Conservation (phyloP, 192 early-diverging fungal genomes). For the Pecoramyces ruminantium region DNA sequence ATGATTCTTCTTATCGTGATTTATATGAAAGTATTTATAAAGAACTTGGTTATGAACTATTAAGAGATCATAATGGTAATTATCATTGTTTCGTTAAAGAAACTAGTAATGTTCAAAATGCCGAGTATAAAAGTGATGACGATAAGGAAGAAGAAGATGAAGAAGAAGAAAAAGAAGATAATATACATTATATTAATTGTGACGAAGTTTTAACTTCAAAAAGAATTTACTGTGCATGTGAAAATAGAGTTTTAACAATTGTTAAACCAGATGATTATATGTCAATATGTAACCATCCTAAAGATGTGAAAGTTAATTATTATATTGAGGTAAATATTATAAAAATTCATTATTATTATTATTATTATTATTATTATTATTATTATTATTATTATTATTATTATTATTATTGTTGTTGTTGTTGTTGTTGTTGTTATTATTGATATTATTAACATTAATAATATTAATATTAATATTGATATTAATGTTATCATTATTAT, state of each 20-base stretch:
- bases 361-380: too few species aligned
- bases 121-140: too few species aligned
- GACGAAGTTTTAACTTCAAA: background rate
- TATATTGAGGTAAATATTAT: background rate
- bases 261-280: background rate
- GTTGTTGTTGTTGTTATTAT: too few species aligned
- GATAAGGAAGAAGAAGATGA: background rate
- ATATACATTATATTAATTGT: background rate
- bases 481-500: too few species aligned
- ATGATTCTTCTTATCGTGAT: background rate
- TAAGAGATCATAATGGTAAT: background rate
- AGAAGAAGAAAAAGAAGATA: background rate
- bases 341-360: background rate
- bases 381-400: too few species aligned
- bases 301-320: background rate
- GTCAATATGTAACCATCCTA: background rate
- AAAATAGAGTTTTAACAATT: background rate
- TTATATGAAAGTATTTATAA: background rate
- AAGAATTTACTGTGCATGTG: background rate
- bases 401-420: too few species aligned
- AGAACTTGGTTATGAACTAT: background rate
- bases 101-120: too few species aligned
- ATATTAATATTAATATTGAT: too few species aligned
- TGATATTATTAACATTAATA: too few species aligned
- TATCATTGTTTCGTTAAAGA: background rate